Base-by-base conservation (phyloP, 768 basidiomycete species). In the Amanita phalloides region DNA sequence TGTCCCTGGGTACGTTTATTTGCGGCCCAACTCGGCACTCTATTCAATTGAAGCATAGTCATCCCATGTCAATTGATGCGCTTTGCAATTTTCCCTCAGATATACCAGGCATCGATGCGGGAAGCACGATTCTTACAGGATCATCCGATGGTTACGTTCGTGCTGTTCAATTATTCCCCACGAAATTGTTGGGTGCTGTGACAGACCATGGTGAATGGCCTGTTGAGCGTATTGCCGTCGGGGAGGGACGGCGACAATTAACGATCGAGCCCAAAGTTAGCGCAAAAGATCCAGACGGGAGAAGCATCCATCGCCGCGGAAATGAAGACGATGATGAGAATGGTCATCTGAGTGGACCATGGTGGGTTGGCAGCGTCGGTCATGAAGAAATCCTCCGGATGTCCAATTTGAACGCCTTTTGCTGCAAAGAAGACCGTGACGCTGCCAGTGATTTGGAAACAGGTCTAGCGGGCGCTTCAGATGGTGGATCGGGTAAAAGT, bases 161-260 rank as follows among this genome's bases (percentile, higher is more conserved):
- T 42, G 89, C 89, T 13, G 84, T 94, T 2, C 80, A 93, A 60
- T 71, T 96, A 33, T 74, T 94, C 53, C 94, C 94, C 1, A 93
- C 88, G 50, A 90, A 90, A 62, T 74, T 97, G 30, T 69, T 95
- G 41, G 94, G 94, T 17, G 84, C 94, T 45, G 83, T 97, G 37
- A 86, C 86, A 10, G 89, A 93, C 57, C 94, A 96, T 58, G 90
- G 89, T 4, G 86, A 90, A 54, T 92, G 89, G 68, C 93, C 94
- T 5, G 79, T 97, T 45, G 94, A 97, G 66, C 78, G 90, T 23
- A 82, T 96, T 38, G 80, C 78, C 17, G 69, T 94, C 25, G 76
- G 76, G 9, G 63, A 64, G 44, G 75, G 74, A 9, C 55, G 54
- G 9, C 58, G 61, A 38, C 66, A 67, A 48, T 51, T 70, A 45